A percentile compares a stretch with the other conserved stretches of the same genome.
These are phyloP conservation scores for Trichoderma citrinoviride DNA, from an alignment of 2,329 filamentous ascomycete genomes.

Conservation along the genomic window DNA sequence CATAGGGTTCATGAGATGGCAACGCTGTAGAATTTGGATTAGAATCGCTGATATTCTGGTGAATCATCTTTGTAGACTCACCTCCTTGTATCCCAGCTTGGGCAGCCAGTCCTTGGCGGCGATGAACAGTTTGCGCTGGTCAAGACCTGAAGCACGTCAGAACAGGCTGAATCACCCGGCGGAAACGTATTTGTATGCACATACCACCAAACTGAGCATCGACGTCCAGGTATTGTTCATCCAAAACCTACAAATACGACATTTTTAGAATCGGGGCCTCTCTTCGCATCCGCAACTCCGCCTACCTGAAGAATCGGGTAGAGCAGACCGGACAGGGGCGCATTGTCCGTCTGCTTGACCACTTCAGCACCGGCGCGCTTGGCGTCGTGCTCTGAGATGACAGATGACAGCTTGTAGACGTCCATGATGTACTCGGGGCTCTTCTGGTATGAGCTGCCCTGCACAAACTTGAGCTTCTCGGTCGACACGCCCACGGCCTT, in stretches of 20 bases:
- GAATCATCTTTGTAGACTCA: constrained; percentile 24
- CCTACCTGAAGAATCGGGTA: constrained; percentile 58
- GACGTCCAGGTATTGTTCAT: constrained; percentile 84
- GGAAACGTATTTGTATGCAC: not conserved
- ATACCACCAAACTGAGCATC: constrained; percentile 82
- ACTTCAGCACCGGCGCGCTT: constrained; percentile 91
- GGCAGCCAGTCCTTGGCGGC: constrained; percentile 82
- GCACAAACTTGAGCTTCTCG: constrained; percentile 76
- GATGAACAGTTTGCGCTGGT: constrained; percentile 87
- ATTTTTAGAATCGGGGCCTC: not conserved
- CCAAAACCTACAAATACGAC: constrained; percentile 54
- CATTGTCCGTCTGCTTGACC: constrained; percentile 85
- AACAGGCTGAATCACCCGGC: not conserved
- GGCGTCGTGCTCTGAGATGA: constrained; percentile 75
- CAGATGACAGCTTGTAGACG: constrained; percentile 69
- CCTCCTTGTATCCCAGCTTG: constrained; percentile 77
- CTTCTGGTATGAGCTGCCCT: constrained; percentile 80
- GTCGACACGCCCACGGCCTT: constrained; percentile 75
- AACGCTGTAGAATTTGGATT: constrained; percentile 30
- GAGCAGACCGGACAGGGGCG: constrained; percentile 55
- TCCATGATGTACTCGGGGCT: constrained; percentile 79
- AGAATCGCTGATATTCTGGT: not conserved
- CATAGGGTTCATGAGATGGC: constrained; percentile 64
- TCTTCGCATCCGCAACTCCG: not conserved
- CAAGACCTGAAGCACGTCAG: constrained; percentile 46